These are phyloP conservation scores for Colletotrichum salicis DNA, from an alignment of 2,329 filamentous ascomycete species.

Conservation along the genomic window DNA sequence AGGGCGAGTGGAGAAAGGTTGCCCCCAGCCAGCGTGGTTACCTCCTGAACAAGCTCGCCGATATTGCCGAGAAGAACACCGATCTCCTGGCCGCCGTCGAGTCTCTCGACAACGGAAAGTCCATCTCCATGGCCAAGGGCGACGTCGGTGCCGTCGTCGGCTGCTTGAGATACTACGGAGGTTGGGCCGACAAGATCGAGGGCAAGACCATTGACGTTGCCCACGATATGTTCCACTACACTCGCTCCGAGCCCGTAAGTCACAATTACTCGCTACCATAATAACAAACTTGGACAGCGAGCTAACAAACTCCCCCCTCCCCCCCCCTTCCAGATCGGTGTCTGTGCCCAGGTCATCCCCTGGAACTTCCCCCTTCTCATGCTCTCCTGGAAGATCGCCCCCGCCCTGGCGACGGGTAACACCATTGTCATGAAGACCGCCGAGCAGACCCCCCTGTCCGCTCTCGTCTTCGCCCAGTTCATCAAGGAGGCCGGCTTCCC, in stretches of 20 bases:
- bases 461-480: conserved; percentile 70
- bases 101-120: conserved; percentile 89
- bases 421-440: conserved; percentile 78
- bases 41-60: conserved; percentile 79
- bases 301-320: background rate
- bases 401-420: conserved; percentile 79
- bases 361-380: conserved; percentile 90
- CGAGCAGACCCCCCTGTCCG: conserved; percentile 80
- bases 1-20: conserved; percentile 75
- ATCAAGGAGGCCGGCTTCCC: conserved; percentile 84
- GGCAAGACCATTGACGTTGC: conserved; percentile 87
- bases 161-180: conserved; percentile 76
- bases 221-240: conserved; percentile 85
- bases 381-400: conserved; percentile 84
- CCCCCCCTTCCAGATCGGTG: conserved; percentile 68
- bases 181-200: conserved; percentile 91
- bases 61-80: conserved; percentile 80
- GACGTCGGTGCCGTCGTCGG: conserved; percentile 76
- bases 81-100: conserved; percentile 84
- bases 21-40: conserved; percentile 78
- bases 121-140: conserved; percentile 78
- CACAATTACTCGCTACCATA: background rate
- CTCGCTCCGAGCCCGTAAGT: conserved; percentile 76
- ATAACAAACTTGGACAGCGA: too few species aligned
- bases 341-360: conserved; percentile 88